Base-by-base conservation (phyloP, 345 rosid species). In the Tarenaya hassleriana region DNA sequence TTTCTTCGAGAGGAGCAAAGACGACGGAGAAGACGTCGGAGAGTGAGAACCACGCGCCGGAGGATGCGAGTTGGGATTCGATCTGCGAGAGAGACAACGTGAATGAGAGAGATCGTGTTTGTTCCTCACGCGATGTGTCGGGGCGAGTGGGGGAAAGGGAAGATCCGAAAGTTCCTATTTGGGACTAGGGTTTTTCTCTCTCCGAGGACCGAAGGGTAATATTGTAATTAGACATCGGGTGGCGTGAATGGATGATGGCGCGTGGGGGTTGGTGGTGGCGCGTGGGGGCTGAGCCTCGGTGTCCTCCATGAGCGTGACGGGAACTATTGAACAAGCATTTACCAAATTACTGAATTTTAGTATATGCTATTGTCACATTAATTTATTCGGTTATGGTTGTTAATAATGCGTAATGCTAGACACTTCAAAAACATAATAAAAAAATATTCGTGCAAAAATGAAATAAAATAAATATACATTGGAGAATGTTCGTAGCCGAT, bases 91-190 rank as follows among this genome's bases (percentile, higher is more conserved):
- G 13, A 24, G 50, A 31, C 10, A 45, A 20, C 7, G 50, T 17
- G 46, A 40, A 41, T 50, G 19, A 43, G 63, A 14, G 49, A 37
- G 38, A 10, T 21, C 9, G 56, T 33, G 60, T 46, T 60, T 66
- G 66, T 7, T 60, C 46, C 27, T 60, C 65, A 66, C 70, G 70
- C 70, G 70, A 66, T 66, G 46, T 52, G 33, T 7, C 15, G 40
- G 5, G 10, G 70, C 70, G 70, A 60, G 70, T 60, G 70, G 70
- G 65, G 34, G 65, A 65, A 47, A 65, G 65, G 34, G 65, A 65
- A 47, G 48, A 55, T 58, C 40, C 12, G 33, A 44, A 47, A 53
- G 13, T 58, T 47, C 51, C 1, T 58, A 24, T 24, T 47, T 34
- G 0, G 4, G 5, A 39, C 51, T 64, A 66, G 64, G 70, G 70